Base-by-base conservation (phyloP, 192 early-diverging fungal genomes). In the Linnemannia elongata region DNA sequence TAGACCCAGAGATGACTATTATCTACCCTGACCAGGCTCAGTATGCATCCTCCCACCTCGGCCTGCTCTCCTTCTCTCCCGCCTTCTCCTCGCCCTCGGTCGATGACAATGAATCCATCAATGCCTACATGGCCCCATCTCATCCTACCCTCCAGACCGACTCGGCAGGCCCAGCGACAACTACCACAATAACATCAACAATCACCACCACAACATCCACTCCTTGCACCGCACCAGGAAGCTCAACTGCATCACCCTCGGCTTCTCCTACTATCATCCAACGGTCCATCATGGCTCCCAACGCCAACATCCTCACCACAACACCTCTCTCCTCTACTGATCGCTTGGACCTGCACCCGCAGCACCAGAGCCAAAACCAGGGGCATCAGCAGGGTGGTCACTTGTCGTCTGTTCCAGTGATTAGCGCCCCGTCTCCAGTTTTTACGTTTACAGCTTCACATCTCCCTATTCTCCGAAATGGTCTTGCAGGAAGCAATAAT, bases 171-270 rank as follows among this genome's bases (percentile, higher is more conserved):
- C 39, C 45, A 38, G 44, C 39, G 30, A 42, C 42, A 2, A 55
- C 49, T 22, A 24, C 70, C 0, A 54, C 42, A 1, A 81, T 70
- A 15, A 82, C 63, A n/a, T n/a, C 38, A 22, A 76, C 54, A 18
- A 72, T 70, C 66, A 72, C 74, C 6, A 82, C 69, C 33, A 76
- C 80, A 38, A 82, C 75, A 4, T 73, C 81, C 5, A 77, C 55
- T 35, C 77, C 81, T 1, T 73, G 49, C 4, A 49, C 54, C 6
- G 60, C 75, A 5, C 41, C 72, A 15, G 41, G 8, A 13, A n/a
- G 47, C 18, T 57, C 54, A n/a, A n/a, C 54, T 6, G 17, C 35
- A 24, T 35, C 52, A 0, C 20, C 52, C 17, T 55, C 44, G 24
- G 5, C 74, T 38, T 36, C 35, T 42, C 47, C 74, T n/a, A 52